Conservation (phyloP, 2,329 filamentous ascomycete species). For the Exophiala oligosperma region DNA sequence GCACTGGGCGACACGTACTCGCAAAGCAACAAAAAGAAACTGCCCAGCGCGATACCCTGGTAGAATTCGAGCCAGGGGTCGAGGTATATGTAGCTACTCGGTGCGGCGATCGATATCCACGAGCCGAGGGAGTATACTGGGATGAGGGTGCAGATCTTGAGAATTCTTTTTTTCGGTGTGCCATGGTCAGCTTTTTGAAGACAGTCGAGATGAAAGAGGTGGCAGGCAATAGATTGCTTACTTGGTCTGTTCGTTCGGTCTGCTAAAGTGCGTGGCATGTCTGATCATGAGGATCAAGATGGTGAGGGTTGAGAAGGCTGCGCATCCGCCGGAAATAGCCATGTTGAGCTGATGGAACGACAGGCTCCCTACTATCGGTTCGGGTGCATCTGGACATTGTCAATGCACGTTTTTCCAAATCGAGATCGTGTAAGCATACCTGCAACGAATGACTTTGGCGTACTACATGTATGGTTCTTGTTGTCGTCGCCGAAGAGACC, state of each 20-base stretch:
- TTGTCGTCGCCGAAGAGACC: background rate
- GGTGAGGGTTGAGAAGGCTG: slow-evolving; percentile 34
- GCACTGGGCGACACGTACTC: slow-evolving; percentile 43
- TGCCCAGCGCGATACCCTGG: slow-evolving; percentile 43
- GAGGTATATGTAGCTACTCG: slow-evolving; percentile 42
- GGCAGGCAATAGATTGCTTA: slow-evolving; percentile 2
- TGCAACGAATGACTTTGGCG: slow-evolving; percentile 1
- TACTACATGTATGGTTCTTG: background rate
- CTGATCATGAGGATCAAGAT: slow-evolving; percentile 35
- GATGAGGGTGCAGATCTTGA: slow-evolving; percentile 45
- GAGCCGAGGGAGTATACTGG: slow-evolving; percentile 43
- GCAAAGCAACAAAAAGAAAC: slow-evolving; percentile 48
- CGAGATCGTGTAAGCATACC: background rate
- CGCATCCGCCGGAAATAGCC: slow-evolving; percentile 39
- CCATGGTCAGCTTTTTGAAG: slow-evolving; percentile 17
- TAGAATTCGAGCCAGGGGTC: slow-evolving; percentile 41
- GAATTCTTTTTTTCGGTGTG: slow-evolving; percentile 31
- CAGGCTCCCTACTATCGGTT: slow-evolving; percentile 24
- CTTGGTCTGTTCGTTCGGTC: slow-evolving; percentile 45
- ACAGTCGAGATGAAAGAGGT: slow-evolving; percentile 20
- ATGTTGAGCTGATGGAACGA: slow-evolving; percentile 38
- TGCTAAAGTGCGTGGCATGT: slow-evolving; percentile 43
- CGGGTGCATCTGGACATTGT: slow-evolving; percentile 3
- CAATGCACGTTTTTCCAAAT: background rate
- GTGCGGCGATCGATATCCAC: slow-evolving; percentile 41